Evolutionary conservation across 768 basidiomycete species (phyloP).

Genomic region (Jaapia argillacea): DNA sequence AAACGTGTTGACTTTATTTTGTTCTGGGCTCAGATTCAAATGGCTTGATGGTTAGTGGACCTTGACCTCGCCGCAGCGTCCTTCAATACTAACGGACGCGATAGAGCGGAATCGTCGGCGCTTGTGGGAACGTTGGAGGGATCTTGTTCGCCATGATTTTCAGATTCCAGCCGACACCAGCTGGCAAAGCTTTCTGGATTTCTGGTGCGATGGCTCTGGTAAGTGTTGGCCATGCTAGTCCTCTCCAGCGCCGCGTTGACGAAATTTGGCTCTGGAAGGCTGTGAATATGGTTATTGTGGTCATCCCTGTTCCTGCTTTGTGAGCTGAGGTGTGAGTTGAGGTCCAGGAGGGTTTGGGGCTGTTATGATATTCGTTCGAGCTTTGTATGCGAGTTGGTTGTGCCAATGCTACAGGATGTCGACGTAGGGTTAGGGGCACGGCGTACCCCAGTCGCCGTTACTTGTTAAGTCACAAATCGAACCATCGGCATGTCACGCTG

Average conservation of each 20-base stretch:
- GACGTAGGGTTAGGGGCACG: too few species aligned
- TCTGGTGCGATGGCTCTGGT: conserved; percentile 31
- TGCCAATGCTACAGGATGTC: too few species aligned
- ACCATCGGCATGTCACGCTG: too few species aligned
- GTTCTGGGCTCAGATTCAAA: conserved; percentile 23
- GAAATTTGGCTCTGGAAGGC: too few species aligned
- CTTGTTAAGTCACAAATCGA: too few species aligned
- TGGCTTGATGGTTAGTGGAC: conserved; percentile 22
- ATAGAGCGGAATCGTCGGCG: conserved; percentile 28
- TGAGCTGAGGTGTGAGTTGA: too few species aligned
- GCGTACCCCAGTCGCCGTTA: too few species aligned
- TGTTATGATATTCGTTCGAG: too few species aligned
- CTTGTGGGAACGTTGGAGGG: conserved; percentile 32
- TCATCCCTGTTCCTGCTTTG: conserved; percentile 13
- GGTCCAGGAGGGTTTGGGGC: too few species aligned
- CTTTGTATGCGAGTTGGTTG: too few species aligned
- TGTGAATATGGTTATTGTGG: conserved; percentile 11
- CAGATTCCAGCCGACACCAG: conserved; percentile 28
- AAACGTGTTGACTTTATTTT: conserved; percentile 1
- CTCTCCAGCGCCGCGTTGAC: too few species aligned
- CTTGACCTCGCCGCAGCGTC: background rate
- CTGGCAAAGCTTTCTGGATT: conserved; percentile 37
- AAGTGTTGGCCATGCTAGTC: too few species aligned
- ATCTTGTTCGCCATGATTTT: conserved; percentile 38
- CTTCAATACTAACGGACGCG: background rate